phyloP scores from a whole-genome alignment of 2,329 filamentous ascomycete genomes.

The Apiospora malaysiana region DNA sequence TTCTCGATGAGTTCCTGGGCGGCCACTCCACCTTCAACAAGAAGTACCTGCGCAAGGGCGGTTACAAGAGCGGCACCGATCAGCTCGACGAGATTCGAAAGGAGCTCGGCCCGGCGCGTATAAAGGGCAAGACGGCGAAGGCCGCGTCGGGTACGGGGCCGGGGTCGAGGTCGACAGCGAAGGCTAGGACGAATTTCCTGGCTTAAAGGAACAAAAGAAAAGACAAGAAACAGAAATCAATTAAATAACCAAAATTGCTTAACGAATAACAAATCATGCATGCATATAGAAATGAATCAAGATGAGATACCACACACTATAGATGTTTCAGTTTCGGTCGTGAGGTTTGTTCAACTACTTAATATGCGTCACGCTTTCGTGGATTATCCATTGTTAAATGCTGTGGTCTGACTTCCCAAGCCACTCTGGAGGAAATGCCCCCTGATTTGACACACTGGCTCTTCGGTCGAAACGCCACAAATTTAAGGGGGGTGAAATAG shows the following conservation, averaged over 20 bases:
- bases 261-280: not conserved
- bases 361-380: too few relatives aligned
- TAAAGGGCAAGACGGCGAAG: slow-evolving; percentile 45
- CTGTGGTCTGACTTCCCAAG: too few relatives aligned
- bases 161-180: slow-evolving; percentile 24
- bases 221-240: too few relatives aligned
- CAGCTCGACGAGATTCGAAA: slow-evolving; percentile 90
- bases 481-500: too few relatives aligned
- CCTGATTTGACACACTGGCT: too few relatives aligned
- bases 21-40: slow-evolving; percentile 75
- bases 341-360: not conserved
- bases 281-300: slow-evolving; percentile 5
- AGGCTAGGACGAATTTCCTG: not conserved
- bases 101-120: slow-evolving; percentile 76
- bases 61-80: slow-evolving; percentile 79
- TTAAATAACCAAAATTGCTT: not conserved
- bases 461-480: too few relatives aligned
- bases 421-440: too few relatives aligned
- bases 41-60: slow-evolving; percentile 78
- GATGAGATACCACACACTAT: not conserved
- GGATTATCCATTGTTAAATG: not conserved
- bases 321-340: not conserved
- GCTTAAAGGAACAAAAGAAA: slow-evolving; percentile 9
- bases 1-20: slow-evolving; percentile 92
- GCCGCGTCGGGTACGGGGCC: slow-evolving; percentile 24